Percentiles rank a stretch among this genome's conserved stretches.
phyloP scores from a whole-genome alignment of 768 basidiomycete genomes.

The Tubosaeta sp. region DNA sequence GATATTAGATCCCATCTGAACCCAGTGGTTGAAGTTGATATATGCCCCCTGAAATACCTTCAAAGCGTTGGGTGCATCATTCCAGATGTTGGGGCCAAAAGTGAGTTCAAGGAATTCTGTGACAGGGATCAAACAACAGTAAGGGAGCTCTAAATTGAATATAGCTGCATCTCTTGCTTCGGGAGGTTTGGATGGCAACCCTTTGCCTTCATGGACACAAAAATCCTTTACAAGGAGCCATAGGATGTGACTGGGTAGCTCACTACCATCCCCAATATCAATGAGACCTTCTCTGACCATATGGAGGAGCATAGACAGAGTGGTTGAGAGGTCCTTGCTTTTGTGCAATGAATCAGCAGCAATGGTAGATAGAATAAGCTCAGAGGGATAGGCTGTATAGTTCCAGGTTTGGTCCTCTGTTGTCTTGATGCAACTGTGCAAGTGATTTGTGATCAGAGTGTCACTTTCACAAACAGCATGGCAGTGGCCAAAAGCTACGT shows the following conservation, averaged over 20 bases:
- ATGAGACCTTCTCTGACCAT: background rate
- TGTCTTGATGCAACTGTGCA: background rate
- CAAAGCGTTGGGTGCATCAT: background rate
- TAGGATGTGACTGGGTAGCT: background rate
- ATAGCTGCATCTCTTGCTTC: background rate
- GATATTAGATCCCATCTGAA: background rate
- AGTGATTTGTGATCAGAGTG: background rate
- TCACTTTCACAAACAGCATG: background rate
- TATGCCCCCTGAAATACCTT: background rate
- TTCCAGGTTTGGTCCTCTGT: background rate
- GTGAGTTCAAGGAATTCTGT: background rate
- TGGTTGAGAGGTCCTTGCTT: too few species aligned
- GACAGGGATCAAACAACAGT: background rate
- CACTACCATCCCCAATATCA: background rate
- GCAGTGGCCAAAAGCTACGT: too few species aligned
- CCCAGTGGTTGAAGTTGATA: background rate
- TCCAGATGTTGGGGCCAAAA: background rate
- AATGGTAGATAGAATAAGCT: background rate
- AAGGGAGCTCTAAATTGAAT: background rate
- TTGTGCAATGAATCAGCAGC: too few species aligned
- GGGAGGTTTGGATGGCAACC: too few species aligned
- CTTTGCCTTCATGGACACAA: background rate
- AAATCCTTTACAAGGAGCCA: background rate
- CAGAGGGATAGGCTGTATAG: background rate
- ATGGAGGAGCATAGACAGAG: background rate